A percentile compares a stretch with the other conserved stretches of the same genome.
These are phyloP conservation scores for Xylaria digitata DNA, from an alignment of 2,329 filamentous ascomycete genomes.

Conservation along the genomic window DNA sequence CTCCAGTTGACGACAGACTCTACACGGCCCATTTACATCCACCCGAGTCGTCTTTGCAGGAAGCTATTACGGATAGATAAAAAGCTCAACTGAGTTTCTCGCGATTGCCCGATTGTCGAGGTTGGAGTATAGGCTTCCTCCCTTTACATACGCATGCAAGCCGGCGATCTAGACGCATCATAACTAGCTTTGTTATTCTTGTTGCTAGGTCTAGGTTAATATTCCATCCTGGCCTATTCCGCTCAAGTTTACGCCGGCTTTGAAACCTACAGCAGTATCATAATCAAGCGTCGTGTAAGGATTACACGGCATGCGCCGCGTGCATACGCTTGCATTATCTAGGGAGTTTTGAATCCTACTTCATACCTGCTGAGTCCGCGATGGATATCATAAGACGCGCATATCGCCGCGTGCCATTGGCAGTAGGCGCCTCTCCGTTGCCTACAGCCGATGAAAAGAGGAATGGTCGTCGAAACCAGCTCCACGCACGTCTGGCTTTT, in stretches of 20 bases:
- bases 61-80: conserved; percentile 38
- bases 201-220: background rate
- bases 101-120: conserved; percentile 30
- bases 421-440: conserved; percentile 55
- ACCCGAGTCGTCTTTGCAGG: conserved; percentile 23
- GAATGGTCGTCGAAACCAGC: conserved; percentile 51
- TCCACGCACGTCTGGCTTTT: conserved; percentile 74
- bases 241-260: conserved; percentile 21
- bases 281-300: conserved; percentile 35
- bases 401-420: conserved; percentile 60
- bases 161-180: conserved; percentile 19
- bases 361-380: conserved; percentile 39
- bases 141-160: conserved; percentile 21
- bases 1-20: conserved; percentile 27
- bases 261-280: conserved; percentile 21
- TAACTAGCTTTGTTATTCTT: conserved; percentile 28
- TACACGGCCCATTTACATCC: conserved; percentile 17
- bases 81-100: conserved; percentile 26
- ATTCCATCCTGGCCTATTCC: background rate
- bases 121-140: conserved; percentile 38
- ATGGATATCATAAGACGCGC: conserved; percentile 71
- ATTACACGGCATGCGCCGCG: conserved; percentile 15
- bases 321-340: conserved; percentile 19
- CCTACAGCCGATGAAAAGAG: conserved; percentile 65
- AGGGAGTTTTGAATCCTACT: conserved; percentile 17